A percentile compares a stretch with the other conserved stretches of the same genome.
Evolutionary conservation across 1,139 yeast species (phyloP).

Genomic region (Maudiozyma humilis): DNA sequence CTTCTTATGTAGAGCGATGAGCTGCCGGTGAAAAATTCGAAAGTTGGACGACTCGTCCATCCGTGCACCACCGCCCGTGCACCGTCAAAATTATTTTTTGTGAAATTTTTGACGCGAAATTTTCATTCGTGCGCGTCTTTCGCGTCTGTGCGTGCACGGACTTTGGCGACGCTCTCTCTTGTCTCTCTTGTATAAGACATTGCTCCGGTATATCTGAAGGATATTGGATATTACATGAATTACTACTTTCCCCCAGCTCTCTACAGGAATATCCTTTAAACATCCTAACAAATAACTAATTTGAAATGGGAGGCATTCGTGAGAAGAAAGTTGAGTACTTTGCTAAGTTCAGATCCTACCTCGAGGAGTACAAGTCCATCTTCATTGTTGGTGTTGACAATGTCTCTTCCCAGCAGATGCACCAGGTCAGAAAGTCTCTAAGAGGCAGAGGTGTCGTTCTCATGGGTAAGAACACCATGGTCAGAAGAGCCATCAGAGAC

Average conservation of each 20-base stretch:
- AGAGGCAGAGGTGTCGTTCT: slow-evolving; percentile 92
- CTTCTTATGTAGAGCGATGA: not conserved
- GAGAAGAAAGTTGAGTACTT: slow-evolving; percentile 96
- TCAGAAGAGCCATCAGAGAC: slow-evolving; percentile 98
- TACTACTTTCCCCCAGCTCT: not conserved
- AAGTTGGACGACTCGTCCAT: no score
- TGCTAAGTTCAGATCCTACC: slow-evolving; percentile 86
- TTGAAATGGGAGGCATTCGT: slow-evolving; percentile 99
- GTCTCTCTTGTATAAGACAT: not conserved
- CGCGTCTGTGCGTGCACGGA: no score
- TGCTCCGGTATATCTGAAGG: not conserved
- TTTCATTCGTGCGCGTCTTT: not conserved
- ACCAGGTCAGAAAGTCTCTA: slow-evolving; percentile 95
- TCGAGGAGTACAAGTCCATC: slow-evolving; percentile 95
- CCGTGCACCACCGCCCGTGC: no score
- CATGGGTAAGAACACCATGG: slow-evolving; percentile 99
- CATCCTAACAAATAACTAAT: slow-evolving; percentile 71
- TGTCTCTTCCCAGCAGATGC: slow-evolving; percentile 99
- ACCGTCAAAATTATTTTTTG: not conserved
- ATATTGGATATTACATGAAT: no score
- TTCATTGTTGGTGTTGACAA: slow-evolving; percentile 99
- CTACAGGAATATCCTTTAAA: slow-evolving; percentile 62
- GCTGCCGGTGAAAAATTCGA: not conserved
- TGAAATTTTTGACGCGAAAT: not conserved
- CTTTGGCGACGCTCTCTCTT: no score